phyloP scores from a whole-genome alignment of 2,329 filamentous ascomycete species.

The Talaromyces sp. region DNA sequence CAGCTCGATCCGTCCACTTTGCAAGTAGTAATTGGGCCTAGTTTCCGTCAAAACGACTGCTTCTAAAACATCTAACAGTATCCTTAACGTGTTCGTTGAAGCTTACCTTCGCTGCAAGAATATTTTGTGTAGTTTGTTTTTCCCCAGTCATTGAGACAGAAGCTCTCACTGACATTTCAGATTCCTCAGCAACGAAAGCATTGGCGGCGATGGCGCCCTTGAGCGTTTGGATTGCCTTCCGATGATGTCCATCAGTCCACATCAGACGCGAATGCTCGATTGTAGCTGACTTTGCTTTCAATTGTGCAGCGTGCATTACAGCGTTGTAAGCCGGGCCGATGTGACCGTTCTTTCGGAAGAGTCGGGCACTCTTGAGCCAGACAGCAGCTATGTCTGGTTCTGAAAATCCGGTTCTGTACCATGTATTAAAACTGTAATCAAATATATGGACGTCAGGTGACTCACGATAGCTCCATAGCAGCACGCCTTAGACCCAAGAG shows the following conservation, averaged over 20 bases:
- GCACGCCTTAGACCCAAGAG: conserved; percentile 81
- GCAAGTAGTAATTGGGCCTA: conserved; percentile 82
- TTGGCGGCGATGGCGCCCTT: conserved; percentile 80
- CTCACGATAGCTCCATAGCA: conserved; percentile 70
- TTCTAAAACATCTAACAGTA: conserved; percentile 8
- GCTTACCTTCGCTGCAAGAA: conserved; percentile 44
- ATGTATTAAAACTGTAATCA: background rate
- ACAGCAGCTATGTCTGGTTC: conserved; percentile 27
- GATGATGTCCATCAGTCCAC: conserved; percentile 89
- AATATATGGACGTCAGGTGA: background rate
- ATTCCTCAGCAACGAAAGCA: conserved; percentile 60
- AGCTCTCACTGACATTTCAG: conserved; percentile 33
- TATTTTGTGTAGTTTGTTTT: conserved; percentile 51
- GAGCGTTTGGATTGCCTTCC: conserved; percentile 90
- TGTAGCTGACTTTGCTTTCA: conserved; percentile 81
- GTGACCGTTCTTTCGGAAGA: conserved; percentile 50
- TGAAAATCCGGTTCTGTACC: conserved; percentile 13
- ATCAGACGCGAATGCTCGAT: conserved; percentile 91
- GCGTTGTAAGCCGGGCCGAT: conserved; percentile 86
- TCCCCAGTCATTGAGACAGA: conserved; percentile 38
- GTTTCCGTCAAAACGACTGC: conserved; percentile 11
- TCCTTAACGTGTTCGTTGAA: background rate
- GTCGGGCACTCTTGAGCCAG: conserved; percentile 20
- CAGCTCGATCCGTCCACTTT: conserved; percentile 95
- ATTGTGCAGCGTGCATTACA: conserved; percentile 78